Evolutionary conservation across 805 yeast genomes (phyloP).

Genomic region (Teunomyces aglyptinius): DNA sequence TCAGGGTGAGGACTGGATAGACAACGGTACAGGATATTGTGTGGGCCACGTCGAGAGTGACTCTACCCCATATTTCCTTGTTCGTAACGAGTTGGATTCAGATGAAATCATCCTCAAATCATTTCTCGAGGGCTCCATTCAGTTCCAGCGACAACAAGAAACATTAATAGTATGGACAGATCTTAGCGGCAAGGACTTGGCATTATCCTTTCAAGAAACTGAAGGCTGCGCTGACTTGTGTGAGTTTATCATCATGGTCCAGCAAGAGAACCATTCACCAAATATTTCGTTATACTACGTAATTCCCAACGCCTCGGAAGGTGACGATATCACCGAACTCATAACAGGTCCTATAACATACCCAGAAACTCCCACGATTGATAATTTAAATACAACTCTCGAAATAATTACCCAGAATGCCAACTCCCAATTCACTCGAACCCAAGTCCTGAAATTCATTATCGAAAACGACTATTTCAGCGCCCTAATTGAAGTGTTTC

Average conservation of each 20-base stretch:
- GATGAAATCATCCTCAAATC: slow-evolving; percentile 61
- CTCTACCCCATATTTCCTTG: slow-evolving; percentile 59
- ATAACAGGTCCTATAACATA: slow-evolving; percentile 76
- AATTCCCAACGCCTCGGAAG: slow-evolving; percentile 45
- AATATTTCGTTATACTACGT: slow-evolving; percentile 63
- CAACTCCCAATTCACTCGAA: slow-evolving; percentile 60
- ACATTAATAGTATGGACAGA: slow-evolving; percentile 95
- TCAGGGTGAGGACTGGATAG: slow-evolving; percentile 82
- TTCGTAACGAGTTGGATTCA: slow-evolving; percentile 65
- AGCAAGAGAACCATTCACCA: slow-evolving; percentile 54
- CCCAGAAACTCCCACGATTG: slow-evolving; percentile 56
- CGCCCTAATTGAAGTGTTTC: slow-evolving; percentile 52
- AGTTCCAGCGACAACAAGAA: slow-evolving; percentile 91
- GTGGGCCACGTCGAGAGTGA: slow-evolving; percentile 58
- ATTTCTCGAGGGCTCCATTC: slow-evolving; percentile 68
- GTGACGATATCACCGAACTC: slow-evolving; percentile 63
- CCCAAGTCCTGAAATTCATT: slow-evolving; percentile 56
- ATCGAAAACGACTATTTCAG: slow-evolving; percentile 51
- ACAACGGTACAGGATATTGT: slow-evolving; percentile 90
- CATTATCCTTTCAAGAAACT: slow-evolving; percentile 87
- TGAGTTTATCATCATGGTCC: slow-evolving; percentile 72
- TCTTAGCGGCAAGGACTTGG: slow-evolving; percentile 68
- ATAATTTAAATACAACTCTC: slow-evolving; percentile 52
- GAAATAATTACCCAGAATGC: slow-evolving; percentile 60
- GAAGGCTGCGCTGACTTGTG: slow-evolving; percentile 84